Evolutionary conservation across 805 yeast genomes (phyloP).

Genomic region (Komagataella pastoris): DNA sequence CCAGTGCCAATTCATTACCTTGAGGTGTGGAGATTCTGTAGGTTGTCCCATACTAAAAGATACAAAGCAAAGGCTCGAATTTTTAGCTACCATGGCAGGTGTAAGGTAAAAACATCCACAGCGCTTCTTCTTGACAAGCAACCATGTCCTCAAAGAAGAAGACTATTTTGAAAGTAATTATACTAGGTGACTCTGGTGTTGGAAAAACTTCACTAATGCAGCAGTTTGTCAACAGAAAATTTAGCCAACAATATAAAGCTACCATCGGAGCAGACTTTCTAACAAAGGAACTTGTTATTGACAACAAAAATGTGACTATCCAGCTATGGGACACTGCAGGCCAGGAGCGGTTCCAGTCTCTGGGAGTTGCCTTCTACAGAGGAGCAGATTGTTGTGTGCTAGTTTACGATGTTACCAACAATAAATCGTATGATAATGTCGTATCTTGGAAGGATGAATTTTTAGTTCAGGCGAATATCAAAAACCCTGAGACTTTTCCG

Average conservation of each 20-base stretch:
- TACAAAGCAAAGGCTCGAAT: not conserved
- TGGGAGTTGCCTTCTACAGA: conserved; percentile 94
- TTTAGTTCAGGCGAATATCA: conserved; percentile 82
- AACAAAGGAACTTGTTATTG: conserved; percentile 80
- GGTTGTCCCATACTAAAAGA: not conserved
- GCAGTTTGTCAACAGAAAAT: conserved; percentile 90
- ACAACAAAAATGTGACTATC: conserved; percentile 68
- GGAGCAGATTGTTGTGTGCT: conserved; percentile 98
- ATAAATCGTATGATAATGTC: conserved; percentile 81
- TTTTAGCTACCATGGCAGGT: not conserved
- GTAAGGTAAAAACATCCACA: not conserved
- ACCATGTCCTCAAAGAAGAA: conserved; percentile 54
- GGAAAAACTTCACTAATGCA: conserved; percentile 97
- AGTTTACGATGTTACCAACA: conserved; percentile 91
- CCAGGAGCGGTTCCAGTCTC: conserved; percentile 91
- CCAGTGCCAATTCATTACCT: too few relatives aligned
- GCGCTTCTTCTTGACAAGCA: not conserved
- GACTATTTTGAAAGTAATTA: conserved; percentile 73
- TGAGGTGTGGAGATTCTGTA: too few relatives aligned
- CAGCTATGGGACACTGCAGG: conserved; percentile 99
- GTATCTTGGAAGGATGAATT: conserved; percentile 94
- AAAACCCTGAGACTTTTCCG: conserved; percentile 91
- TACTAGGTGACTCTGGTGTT: conserved; percentile 93
- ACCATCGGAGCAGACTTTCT: conserved; percentile 96
- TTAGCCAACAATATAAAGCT: conserved; percentile 91